Evolutionary conservation across 352 stramenopile species (phyloP).

Genomic region (Phytophthora europaea): DNA sequence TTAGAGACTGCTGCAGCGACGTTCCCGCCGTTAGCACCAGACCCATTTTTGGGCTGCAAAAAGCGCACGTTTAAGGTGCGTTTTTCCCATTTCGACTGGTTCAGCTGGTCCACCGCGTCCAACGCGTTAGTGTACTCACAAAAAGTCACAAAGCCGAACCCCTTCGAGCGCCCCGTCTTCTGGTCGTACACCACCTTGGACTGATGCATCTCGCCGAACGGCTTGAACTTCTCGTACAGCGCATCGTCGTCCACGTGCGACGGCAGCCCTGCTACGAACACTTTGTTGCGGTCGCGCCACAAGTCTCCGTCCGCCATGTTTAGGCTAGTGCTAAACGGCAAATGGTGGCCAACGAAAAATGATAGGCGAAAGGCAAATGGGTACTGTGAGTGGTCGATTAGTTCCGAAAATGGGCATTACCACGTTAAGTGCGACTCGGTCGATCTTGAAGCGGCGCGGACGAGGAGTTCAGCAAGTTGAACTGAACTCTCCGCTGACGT

Average conservation of each 20-base stretch:
- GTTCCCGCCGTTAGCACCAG: constrained; percentile 26
- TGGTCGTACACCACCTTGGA: constrained; percentile 86
- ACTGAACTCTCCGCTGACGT: constrained; percentile 16
- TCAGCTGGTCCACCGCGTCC: constrained; percentile 80
- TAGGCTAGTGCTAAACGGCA: background rate
- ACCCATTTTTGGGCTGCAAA: constrained; percentile 68
- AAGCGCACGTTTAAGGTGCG: constrained; percentile 87
- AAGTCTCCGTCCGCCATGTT: constrained; percentile 71
- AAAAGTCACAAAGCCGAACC: constrained; percentile 89
- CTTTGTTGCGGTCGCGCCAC: constrained; percentile 91
- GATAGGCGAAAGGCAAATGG: constrained; percentile 12
- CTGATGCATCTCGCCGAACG: constrained; percentile 88
- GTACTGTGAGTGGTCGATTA: constrained; percentile 1
- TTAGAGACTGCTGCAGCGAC: constrained; percentile 7
- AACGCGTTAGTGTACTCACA: constrained; percentile 83
- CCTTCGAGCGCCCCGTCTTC: constrained; percentile 71
- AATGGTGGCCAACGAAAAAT: constrained; percentile 16
- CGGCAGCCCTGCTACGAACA: constrained; percentile 85
- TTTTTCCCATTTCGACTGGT: constrained; percentile 87
- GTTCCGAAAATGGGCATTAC: background rate
- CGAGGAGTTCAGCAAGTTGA: constrained; percentile 25
- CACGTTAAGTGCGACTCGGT: constrained; percentile 12
- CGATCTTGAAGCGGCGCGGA: constrained; percentile 35
- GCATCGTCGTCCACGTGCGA: constrained; percentile 69
- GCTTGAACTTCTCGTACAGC: constrained; percentile 78